Percentiles rank a stretch among this genome's conserved stretches.
Evolutionary conservation across 345 rosid species (phyloP).

Genomic region (Triadica sebifera): DNA sequence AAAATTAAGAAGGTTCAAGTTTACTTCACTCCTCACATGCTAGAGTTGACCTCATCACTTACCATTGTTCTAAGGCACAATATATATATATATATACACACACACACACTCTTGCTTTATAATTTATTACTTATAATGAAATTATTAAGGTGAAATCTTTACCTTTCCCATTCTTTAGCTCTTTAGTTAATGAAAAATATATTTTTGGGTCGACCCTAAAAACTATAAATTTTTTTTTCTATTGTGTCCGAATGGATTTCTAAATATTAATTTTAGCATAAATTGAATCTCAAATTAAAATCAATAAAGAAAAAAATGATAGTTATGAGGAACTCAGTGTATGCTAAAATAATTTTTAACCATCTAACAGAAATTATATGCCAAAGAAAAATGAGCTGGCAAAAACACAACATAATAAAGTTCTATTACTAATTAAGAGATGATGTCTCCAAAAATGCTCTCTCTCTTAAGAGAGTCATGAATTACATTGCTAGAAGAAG

Average conservation of each 20-base stretch:
- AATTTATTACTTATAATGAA: neutral
- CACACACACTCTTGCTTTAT: neutral
- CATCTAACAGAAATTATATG: no score
- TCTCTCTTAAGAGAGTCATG: conserved; percentile 29
- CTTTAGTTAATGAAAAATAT: neutral
- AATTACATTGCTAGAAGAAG: conserved; percentile 27
- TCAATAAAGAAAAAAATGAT: no score
- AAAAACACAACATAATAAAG: neutral
- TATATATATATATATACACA: neutral
- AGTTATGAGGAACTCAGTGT: no score
- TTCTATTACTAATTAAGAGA: conserved; percentile 34
- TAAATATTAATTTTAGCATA: no score
- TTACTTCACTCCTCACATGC: conserved; percentile 41
- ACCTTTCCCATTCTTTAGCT: neutral
- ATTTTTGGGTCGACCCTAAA: neutral
- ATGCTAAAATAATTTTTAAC: no score
- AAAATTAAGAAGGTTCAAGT: conserved; percentile 15
- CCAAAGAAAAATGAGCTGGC: neutral
- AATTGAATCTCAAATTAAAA: no score
- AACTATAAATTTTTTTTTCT: no score
- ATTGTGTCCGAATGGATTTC: no score
- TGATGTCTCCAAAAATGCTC: conserved; percentile 48
- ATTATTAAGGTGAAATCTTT: neutral
- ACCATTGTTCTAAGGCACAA: conserved; percentile 20
- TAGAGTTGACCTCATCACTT: conserved; percentile 44